A percentile compares a stretch with the other conserved stretches of the same genome.
These are phyloP conservation scores for Suillus placidus DNA, from an alignment of 768 basidiomycete species.

Conservation along the genomic window DNA sequence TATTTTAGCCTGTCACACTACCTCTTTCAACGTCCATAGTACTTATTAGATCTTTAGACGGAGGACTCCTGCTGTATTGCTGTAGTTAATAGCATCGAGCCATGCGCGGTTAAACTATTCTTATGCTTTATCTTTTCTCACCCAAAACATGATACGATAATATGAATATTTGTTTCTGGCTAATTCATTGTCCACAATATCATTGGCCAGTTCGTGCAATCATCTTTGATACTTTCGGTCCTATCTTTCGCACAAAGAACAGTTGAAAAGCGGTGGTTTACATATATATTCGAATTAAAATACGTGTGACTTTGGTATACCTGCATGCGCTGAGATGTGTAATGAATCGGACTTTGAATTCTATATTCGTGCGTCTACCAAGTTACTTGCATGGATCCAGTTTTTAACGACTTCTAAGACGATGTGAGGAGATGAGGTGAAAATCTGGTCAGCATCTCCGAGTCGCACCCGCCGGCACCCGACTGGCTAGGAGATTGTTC, in stretches of 20 bases:
- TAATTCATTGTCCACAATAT: not conserved
- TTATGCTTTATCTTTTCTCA: slow-evolving; percentile 5
- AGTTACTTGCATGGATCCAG: too few relatives aligned
- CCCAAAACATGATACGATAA: slow-evolving; percentile 1
- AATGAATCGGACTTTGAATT: too few relatives aligned
- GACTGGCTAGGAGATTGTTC: not conserved
- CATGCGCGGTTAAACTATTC: not conserved
- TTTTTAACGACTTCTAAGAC: too few relatives aligned
- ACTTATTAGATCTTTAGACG: not conserved
- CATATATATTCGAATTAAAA: too few relatives aligned
- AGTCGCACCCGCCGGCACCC: too few relatives aligned
- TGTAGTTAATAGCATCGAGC: not conserved
- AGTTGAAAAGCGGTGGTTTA: too few relatives aligned
- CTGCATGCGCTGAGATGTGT: too few relatives aligned
- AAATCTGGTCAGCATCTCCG: too few relatives aligned
- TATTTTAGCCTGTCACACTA: slow-evolving; percentile 2
- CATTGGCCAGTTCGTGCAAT: not conserved
- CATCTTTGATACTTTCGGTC: not conserved
- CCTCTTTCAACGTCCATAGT: not conserved
- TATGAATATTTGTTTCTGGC: not conserved
- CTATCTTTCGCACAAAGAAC: too few relatives aligned
- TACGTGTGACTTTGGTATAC: too few relatives aligned
- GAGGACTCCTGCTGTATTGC: not conserved
- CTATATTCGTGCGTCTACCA: too few relatives aligned
- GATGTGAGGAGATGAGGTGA: too few relatives aligned